Conservation (phyloP, 2,329 filamentous ascomycete genomes). For the Talaromyces funiculosus region DNA sequence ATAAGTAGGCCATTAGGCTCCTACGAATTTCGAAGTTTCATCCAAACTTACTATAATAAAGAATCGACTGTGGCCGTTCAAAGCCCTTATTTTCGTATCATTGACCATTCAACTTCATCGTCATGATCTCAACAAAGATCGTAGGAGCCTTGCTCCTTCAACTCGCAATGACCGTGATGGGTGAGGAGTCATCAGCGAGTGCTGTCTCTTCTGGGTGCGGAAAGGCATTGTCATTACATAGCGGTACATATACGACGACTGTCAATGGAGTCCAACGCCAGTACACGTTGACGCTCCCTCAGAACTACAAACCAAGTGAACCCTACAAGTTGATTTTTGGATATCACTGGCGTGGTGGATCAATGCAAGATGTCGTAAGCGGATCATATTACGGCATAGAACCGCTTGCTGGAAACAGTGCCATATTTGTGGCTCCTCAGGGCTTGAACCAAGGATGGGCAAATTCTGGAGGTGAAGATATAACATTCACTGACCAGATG, state of each 20-base stretch:
- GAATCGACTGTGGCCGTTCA: background rate
- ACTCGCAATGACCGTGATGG: background rate
- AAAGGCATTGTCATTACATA: background rate
- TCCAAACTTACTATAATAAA: background rate
- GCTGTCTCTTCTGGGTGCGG: slow-evolving; percentile 1
- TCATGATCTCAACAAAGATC: background rate
- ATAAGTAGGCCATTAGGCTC: background rate
- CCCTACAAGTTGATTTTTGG: slow-evolving; percentile 7
- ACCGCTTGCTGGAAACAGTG: slow-evolving; percentile 1
- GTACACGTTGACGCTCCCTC: slow-evolving; percentile 1
- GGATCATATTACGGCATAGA: slow-evolving; percentile 7
- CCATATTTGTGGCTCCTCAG: slow-evolving; percentile 6
- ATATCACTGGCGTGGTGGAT: slow-evolving; percentile 3
- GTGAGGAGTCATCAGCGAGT: background rate
- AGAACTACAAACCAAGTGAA: background rate
- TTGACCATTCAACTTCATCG: background rate
- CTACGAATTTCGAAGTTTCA: background rate
- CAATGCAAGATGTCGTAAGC: slow-evolving; percentile 1
- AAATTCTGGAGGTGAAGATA: background rate
- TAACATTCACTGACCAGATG: slow-evolving; percentile 7
- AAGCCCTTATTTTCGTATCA: background rate
- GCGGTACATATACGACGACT: slow-evolving; percentile 2
- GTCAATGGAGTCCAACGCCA: slow-evolving; percentile 3
- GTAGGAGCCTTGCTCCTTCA: background rate
- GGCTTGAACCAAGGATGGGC: slow-evolving; percentile 4